Evolutionary conservation across 352 stramenopile genomes (phyloP), one percentile per base, ranked within the genome.

Genomic region (Pythium aphanidermatum): DNA sequence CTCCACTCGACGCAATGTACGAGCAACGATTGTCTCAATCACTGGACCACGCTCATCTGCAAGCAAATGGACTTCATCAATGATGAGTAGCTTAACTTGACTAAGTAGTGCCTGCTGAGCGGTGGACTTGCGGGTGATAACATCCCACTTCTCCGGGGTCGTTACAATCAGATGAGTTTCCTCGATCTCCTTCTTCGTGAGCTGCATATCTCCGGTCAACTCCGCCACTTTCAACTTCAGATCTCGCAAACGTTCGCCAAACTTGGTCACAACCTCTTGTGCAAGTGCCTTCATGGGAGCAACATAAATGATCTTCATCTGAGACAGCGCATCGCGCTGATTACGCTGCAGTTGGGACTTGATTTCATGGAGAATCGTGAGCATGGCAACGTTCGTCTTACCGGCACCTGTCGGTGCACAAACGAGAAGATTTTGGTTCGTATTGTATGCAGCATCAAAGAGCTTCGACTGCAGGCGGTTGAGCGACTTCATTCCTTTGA

Each of bases 331-430:
- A 6, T 70, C 61, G 45, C 43, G 38, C 28, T 74, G 32, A 21
- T 66, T 46, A 4, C 55, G 66, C 34, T 82, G 63, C 5, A 91
- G 27, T 17, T 95, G 74, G 8, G 74, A 65, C 46, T 84, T 86
- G n/a, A 97, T 57, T 34, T 96, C 90, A 16, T 97, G 89, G 9
- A 98, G 68, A 9, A 99, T 91, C 1, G 93, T 74, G 8, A 99
- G 75, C 92, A 99, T 98, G 3, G 97, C 97, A 14, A 99, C 95
- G 70, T 99, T 99, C 1, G 96, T 99, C 56, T 99, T 99, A 55
- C 96, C 96, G 5, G 96, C 95, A 44, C 95, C 95, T 0, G 83
- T 95, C 1, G 84, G 84, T 8, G 84, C 85, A 40, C 84, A 95
- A 26, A 99, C 95, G 20, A 99, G 71, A 53, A 98, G 60, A 63